phyloP scores from a whole-genome alignment of 2,329 filamentous ascomycete species.

The Hymenoscyphus albidus region DNA sequence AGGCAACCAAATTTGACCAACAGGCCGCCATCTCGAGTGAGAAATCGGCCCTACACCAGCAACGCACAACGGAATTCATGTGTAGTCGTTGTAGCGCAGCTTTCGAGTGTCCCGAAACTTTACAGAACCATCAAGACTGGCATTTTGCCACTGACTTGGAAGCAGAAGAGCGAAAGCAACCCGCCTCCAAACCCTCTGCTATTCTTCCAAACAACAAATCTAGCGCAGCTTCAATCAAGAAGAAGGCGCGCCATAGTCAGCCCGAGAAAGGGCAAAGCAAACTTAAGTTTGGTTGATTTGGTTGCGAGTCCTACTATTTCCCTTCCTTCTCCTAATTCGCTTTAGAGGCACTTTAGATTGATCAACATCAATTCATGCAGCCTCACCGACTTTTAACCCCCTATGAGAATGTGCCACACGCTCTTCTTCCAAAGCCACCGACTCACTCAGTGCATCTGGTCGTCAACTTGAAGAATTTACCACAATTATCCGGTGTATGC shows the following conservation, averaged over 20 bases:
- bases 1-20: conserved; percentile 32
- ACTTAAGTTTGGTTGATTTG: conserved; percentile 48
- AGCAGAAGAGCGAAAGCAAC: conserved; percentile 38
- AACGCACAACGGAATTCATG: conserved; percentile 38
- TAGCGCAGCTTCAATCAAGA: conserved; percentile 29
- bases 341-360: neutral
- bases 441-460: conserved; percentile 18
- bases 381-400: conserved; percentile 14
- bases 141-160: conserved; percentile 89
- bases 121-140: conserved; percentile 84
- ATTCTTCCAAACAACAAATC: conserved; percentile 32
- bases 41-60: conserved; percentile 33
- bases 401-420: conserved; percentile 31
- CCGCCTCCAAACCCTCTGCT: conserved; percentile 17
- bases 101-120: conserved; percentile 54
- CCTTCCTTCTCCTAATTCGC: neutral
- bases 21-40: conserved; percentile 21
- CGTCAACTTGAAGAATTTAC: conserved; percentile 15
- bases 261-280: conserved; percentile 57
- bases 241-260: conserved; percentile 26
- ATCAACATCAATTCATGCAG: conserved; percentile 8
- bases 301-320: neutral
- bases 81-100: conserved; percentile 64
- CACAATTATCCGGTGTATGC: conserved; percentile 17
- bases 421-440: conserved; percentile 13